Percentiles rank a stretch among this genome's conserved stretches.
Evolutionary conservation across 805 yeast genomes (phyloP).

Genomic region (Ogataea trehalophila): DNA sequence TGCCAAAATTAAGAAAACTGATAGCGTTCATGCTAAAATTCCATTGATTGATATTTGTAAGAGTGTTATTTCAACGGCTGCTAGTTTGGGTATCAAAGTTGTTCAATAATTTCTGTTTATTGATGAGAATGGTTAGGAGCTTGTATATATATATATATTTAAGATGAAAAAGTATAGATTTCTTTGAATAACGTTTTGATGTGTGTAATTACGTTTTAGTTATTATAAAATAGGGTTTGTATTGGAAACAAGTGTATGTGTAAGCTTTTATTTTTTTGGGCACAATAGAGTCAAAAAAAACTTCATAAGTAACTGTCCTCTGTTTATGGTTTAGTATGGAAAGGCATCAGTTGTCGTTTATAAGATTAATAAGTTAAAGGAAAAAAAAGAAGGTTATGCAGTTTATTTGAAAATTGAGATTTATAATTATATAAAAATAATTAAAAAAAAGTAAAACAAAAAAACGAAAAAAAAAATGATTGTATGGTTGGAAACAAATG

Average conservation of each 20-base stretch:
- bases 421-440: background rate
- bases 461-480: background rate
- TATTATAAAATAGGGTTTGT: too few relatives aligned
- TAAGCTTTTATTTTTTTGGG: too few relatives aligned
- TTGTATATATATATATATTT: background rate
- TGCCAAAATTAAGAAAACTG: constrained; percentile 88
- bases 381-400: background rate
- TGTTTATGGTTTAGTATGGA: too few relatives aligned
- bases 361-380: background rate
- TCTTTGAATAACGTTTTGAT: background rate
- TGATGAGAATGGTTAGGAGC: background rate
- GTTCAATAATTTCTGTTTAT: background rate
- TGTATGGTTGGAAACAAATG: background rate
- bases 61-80: constrained; percentile 83
- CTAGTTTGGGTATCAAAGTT: constrained; percentile 80
- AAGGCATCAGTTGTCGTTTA: too few relatives aligned
- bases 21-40: constrained; percentile 66
- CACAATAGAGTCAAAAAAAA: too few relatives aligned
- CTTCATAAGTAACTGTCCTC: too few relatives aligned
- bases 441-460: background rate
- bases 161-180: too few relatives aligned
- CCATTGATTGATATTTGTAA: constrained; percentile 76
- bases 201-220: too few relatives aligned
- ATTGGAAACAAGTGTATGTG: too few relatives aligned
- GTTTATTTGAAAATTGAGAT: too few relatives aligned